These are phyloP conservation scores for Brassica juncea DNA, from an alignment of 345 rosid species.

Conservation along the genomic window DNA sequence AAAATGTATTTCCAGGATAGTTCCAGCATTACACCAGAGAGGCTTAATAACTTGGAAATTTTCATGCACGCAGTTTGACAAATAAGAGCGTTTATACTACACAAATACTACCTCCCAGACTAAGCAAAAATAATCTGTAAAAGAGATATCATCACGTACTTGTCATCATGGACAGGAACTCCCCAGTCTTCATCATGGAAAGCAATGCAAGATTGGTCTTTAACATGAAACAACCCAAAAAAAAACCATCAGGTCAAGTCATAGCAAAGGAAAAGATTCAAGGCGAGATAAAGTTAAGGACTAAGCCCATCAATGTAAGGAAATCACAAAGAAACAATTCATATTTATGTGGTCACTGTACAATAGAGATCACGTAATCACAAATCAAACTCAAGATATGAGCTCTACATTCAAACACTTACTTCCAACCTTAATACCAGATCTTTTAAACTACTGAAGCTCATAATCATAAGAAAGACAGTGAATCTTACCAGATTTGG, in stretches of 20 bases:
- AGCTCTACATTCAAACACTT: neutral
- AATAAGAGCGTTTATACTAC: neutral
- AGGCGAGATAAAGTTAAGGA: neutral
- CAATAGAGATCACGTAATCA: neutral
- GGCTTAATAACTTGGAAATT: too few relatives aligned
- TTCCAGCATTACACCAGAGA: too few relatives aligned
- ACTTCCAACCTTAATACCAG: neutral
- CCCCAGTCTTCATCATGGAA: slow-evolving; percentile 43
- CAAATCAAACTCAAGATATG: neutral
- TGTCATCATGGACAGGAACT: too few relatives aligned
- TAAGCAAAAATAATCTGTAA: neutral
- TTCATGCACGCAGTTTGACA: too few relatives aligned
- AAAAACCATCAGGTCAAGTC: neutral
- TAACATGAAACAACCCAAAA: neutral
- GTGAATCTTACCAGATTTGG: slow-evolving; percentile 56
- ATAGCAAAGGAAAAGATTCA: slow-evolving; percentile 3
- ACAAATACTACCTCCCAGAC: neutral
- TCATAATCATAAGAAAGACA: neutral
- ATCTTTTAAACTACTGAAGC: neutral
- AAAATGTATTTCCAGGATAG: too few relatives aligned
- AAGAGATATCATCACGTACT: neutral
- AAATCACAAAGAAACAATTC: slow-evolving; percentile 5
- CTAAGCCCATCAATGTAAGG: neutral
- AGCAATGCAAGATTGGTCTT: slow-evolving; percentile 62
- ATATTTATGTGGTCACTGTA: neutral